A percentile compares a stretch with the other conserved stretches of the same genome.
Evolutionary conservation across 345 rosid genomes (phyloP).

Genomic region (Microcos paniculata): DNA sequence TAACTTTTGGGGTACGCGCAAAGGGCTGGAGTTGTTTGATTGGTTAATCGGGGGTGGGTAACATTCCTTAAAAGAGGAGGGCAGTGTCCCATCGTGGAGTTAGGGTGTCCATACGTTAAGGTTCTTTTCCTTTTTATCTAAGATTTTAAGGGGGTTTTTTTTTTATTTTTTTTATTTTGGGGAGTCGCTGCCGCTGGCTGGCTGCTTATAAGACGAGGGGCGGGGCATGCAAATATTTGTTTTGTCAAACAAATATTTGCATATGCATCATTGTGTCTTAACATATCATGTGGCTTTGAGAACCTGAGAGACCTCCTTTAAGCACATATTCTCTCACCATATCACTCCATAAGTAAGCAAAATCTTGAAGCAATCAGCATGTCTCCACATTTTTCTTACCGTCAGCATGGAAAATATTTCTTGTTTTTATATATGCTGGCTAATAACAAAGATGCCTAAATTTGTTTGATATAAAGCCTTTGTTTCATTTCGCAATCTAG

Average conservation of each 20-base stretch:
- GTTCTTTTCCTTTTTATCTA: too few relatives aligned
- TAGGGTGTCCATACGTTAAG: constrained; percentile 33
- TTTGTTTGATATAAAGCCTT: background rate
- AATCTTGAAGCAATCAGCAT: constrained; percentile 31
- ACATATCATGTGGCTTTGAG: constrained; percentile 32
- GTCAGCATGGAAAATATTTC: background rate
- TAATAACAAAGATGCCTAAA: background rate
- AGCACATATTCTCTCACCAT: constrained; percentile 37
- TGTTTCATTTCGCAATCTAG: background rate
- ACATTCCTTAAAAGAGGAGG: constrained; percentile 26
- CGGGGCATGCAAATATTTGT: constrained; percentile 1
- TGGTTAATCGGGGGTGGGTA: constrained; percentile 5
- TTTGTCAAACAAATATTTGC: constrained; percentile 3
- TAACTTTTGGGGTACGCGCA: background rate
- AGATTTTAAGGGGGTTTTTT: too few relatives aligned
- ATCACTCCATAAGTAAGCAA: constrained; percentile 20
- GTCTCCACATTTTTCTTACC: constrained; percentile 17
- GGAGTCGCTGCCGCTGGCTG: too few relatives aligned
- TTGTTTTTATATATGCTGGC: background rate
- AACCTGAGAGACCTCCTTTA: constrained; percentile 11
- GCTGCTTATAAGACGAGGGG: too few relatives aligned
- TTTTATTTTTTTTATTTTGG: background rate
- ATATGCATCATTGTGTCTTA: constrained; percentile 22
- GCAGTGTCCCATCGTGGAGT: constrained; percentile 31
- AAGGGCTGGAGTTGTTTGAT: background rate